Percentiles rank a stretch among this genome's conserved stretches.
phyloP scores from a whole-genome alignment of 208 protist genomes.

The Acanthamoeba sp. region DNA sequence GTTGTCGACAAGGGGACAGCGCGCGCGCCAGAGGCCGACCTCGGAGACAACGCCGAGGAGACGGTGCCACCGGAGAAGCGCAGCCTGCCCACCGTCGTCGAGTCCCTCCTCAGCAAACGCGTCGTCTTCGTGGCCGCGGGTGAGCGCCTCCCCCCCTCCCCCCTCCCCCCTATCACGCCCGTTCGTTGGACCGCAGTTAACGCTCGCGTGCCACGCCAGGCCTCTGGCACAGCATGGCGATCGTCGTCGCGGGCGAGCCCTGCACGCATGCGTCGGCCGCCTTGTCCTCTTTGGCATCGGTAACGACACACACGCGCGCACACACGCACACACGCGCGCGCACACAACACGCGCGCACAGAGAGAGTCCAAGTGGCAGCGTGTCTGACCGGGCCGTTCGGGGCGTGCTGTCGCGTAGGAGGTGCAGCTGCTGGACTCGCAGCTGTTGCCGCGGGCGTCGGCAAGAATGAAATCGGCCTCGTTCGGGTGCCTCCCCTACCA shows the following conservation, averaged over 20 bases:
- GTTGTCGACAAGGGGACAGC: background rate
- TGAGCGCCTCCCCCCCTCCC: background rate
- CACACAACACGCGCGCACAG: too few species aligned
- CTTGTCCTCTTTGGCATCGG: background rate
- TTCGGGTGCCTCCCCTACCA: slow-evolving; percentile 28
- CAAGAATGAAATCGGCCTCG: background rate
- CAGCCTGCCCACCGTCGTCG: background rate
- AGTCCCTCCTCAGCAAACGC: background rate
- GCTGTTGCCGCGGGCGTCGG: background rate
- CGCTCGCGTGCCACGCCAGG: background rate
- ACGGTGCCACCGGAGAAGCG: background rate
- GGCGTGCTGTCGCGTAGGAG: background rate
- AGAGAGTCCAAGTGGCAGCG: too few species aligned
- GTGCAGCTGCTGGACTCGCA: slow-evolving; percentile 2
- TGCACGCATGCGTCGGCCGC: background rate
- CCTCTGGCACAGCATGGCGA: slow-evolving; percentile 34
- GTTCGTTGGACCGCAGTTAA: too few species aligned
- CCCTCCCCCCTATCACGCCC: too few species aligned
- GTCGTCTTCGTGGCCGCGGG: slow-evolving; percentile 25
- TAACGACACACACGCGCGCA: background rate
- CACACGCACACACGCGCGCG: too few species aligned
- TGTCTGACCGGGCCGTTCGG: too few species aligned
- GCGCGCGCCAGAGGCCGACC: background rate
- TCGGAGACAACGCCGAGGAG: background rate
- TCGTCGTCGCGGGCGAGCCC: background rate